Base-by-base conservation (phyloP, 192 early-diverging fungal genomes). In the Dispira simplex region DNA sequence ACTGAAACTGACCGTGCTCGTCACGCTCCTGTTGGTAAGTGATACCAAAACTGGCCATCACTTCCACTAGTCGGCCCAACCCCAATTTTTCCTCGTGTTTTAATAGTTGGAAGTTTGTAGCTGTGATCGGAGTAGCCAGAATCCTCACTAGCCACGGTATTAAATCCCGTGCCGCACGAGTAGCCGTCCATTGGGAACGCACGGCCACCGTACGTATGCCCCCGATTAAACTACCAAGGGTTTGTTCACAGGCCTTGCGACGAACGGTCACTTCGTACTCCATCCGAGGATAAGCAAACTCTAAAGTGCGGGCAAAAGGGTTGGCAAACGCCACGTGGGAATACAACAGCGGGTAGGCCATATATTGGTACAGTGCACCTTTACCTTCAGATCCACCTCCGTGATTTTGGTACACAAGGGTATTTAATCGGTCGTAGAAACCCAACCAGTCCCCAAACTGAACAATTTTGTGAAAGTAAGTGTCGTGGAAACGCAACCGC, bases 301-400 rank as follows among this genome's bases (percentile, higher is more conserved):
- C 59, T n/a, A 46, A 20, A 25, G 23, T 62, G n/a, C 25, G 28
- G 59, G 44, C 59, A 45, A 62, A 62, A 0, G 59, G 59, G n/a
- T 45, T 62, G 12, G 90, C 83, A 73, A 94, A 94, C 11, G 90
- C 82, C 10, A 81, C 78, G 71, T 96, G 86, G 65, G 93, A 87
- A 48, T 77, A 83, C 11, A 85, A 74, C 2, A 91, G 46, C 0
- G 87, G 70, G 71, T 84, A 95, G 0, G 85, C 73, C 28, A 82
- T 55, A 70, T 95, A 95, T 5, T 70, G 73, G 9, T 75, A 67
- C 43, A 95, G 59, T 45, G 76, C 80, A 57, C 79, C 79, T 20
- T 79, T 82, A 78, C 14, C 73, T 59, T 27, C 68, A 56, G 11
- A 81, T 63, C 56, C 69, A 53, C 20, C 67, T n/a, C 60, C 43